Percentiles rank a stretch among this genome's conserved stretches.
Evolutionary conservation across 768 basidiomycete genomes (phyloP).

Genomic region (Mycena leptocephala): DNA sequence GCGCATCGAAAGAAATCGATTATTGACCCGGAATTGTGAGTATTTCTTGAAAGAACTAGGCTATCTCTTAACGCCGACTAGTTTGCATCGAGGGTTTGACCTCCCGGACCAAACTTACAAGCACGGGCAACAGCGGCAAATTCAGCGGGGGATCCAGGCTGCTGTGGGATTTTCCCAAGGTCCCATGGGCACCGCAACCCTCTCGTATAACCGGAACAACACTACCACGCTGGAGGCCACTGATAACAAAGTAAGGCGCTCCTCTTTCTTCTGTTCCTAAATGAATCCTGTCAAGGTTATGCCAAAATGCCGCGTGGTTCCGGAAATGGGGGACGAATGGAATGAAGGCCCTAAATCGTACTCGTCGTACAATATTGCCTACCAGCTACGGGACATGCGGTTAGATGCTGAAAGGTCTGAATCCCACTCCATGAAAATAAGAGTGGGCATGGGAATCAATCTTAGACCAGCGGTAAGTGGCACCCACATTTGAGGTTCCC

Average conservation of each 20-base stretch:
- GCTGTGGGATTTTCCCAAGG: neutral
- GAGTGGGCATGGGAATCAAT: no score
- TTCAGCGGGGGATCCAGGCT: neutral
- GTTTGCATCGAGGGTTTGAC: slow-evolving; percentile 1
- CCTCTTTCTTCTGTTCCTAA: neutral
- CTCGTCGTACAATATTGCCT: no score
- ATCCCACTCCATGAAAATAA: no score
- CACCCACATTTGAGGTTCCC: no score
- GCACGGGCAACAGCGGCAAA: no score
- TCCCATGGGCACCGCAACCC: neutral
- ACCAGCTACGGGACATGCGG: no score
- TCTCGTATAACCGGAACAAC: neutral
- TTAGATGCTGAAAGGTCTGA: no score
- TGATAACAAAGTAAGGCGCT: slow-evolving; percentile 1
- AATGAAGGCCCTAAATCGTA: neutral
- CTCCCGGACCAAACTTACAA: neutral
- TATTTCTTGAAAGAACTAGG: neutral
- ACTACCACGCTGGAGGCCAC: neutral
- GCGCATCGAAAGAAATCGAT: no score
- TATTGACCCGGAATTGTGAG: no score
- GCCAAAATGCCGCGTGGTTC: neutral
- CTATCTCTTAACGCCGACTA: neutral
- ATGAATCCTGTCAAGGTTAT: neutral
- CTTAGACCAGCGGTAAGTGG: no score
- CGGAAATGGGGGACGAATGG: neutral